Conservation (phyloP, 352 stramenopile genomes). For the Pythium oligandrum region DNA sequence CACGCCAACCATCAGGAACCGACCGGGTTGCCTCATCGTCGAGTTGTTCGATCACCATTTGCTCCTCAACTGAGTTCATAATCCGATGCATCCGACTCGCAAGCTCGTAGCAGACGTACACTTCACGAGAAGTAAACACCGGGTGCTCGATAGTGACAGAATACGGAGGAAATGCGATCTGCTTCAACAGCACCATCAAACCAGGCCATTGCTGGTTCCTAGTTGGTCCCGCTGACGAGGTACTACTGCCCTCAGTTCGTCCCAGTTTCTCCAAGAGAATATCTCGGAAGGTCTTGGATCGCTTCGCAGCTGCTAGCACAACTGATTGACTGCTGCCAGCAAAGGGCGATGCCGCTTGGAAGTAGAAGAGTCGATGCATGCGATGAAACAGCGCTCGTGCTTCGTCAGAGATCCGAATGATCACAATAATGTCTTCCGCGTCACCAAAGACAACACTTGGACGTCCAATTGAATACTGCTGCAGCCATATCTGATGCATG, state of each 20-base stretch:
- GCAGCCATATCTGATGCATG: slow-evolving; percentile 56
- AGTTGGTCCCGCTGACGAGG: slow-evolving; percentile 22
- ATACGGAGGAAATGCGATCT: slow-evolving; percentile 57
- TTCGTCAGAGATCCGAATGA: slow-evolving; percentile 35
- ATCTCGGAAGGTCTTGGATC: slow-evolving; percentile 17
- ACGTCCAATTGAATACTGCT: slow-evolving; percentile 29
- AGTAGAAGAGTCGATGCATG: slow-evolving; percentile 76
- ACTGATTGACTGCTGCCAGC: slow-evolving; percentile 9
- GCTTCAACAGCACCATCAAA: slow-evolving; percentile 69
- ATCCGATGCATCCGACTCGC: slow-evolving; percentile 49
- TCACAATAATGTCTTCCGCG: slow-evolving; percentile 35
- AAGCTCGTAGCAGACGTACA: slow-evolving; percentile 66
- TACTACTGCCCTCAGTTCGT: slow-evolving; percentile 8
- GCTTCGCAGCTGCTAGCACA: slow-evolving; percentile 7
- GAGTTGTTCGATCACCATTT: slow-evolving; percentile 25
- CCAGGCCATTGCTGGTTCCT: slow-evolving; percentile 58
- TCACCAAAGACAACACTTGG: slow-evolving; percentile 19
- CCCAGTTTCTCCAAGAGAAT: slow-evolving; percentile 6
- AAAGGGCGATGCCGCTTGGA: slow-evolving; percentile 30
- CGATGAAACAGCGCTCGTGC: slow-evolving; percentile 48
- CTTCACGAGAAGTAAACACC: slow-evolving; percentile 44
- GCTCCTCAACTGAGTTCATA: slow-evolving; percentile 39
- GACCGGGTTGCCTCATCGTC: slow-evolving; percentile 14
- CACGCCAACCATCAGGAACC: slow-evolving; percentile 12
- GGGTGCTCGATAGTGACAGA: slow-evolving; percentile 20